A percentile compares a stretch with the other conserved stretches of the same genome.
Evolutionary conservation across 495 filamentous ascomycete genomes (phyloP).

Genomic region (Penicillium steckii): DNA sequence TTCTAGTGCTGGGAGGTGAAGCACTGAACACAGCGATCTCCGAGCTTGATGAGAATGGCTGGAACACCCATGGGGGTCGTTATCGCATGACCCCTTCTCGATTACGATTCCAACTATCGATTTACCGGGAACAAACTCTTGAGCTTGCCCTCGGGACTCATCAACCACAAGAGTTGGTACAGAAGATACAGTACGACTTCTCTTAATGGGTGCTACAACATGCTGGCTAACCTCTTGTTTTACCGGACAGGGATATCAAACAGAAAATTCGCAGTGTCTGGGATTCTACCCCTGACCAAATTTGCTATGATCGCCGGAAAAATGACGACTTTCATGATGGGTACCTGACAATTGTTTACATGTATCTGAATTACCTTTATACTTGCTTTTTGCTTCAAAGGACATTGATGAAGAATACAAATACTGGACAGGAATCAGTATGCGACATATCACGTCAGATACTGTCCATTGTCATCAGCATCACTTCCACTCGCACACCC

Average conservation of each 20-base stretch:
- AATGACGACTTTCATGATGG: slow-evolving; percentile 25
- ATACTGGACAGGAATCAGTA: slow-evolving; percentile 48
- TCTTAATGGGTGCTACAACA: neutral
- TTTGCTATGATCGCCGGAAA: slow-evolving; percentile 35
- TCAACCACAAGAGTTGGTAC: slow-evolving; percentile 38
- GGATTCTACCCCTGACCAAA: slow-evolving; percentile 29
- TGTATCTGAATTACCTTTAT: slow-evolving; percentile 53
- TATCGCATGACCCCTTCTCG: slow-evolving; percentile 44
- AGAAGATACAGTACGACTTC: slow-evolving; percentile 41
- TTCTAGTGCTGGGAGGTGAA: slow-evolving; percentile 47
- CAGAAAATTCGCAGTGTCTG: slow-evolving; percentile 32
- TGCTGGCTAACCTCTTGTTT: neutral
- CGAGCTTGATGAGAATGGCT: slow-evolving; percentile 51
- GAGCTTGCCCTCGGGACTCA: slow-evolving; percentile 54
- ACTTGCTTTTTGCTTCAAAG: slow-evolving; percentile 60
- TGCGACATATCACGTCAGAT: slow-evolving; percentile 53
- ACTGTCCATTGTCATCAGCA: slow-evolving; percentile 43
- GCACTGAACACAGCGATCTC: slow-evolving; percentile 39
- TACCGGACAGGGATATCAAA: slow-evolving; percentile 30
- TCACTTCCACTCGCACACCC: slow-evolving; percentile 48
- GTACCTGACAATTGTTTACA: slow-evolving; percentile 30
- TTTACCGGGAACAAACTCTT: slow-evolving; percentile 57
- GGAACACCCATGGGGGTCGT: slow-evolving; percentile 46
- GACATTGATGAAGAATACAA: slow-evolving; percentile 51
- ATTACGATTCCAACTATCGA: slow-evolving; percentile 47